Conservation (phyloP, 768 basidiomycete genomes). For the Xerocomellus dryophilus region DNA sequence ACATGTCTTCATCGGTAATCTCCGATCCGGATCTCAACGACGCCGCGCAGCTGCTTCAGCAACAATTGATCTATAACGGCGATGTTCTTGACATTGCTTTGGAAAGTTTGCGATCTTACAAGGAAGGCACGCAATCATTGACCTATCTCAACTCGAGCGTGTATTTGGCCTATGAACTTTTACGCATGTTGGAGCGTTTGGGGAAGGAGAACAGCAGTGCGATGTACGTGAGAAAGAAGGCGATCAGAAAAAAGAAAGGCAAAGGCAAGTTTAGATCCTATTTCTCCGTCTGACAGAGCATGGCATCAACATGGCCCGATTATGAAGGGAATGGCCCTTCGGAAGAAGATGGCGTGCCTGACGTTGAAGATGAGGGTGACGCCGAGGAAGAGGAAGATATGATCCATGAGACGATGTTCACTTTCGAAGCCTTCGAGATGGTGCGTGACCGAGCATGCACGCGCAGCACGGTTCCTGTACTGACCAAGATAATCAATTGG, state of each 20-base stretch:
- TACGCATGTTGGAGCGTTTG: slow-evolving; percentile 88
- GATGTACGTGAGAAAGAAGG: slow-evolving; percentile 70
- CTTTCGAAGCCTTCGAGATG: slow-evolving; percentile 87
- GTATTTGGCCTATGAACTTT: slow-evolving; percentile 77
- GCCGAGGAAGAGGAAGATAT: slow-evolving; percentile 59
- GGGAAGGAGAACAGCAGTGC: slow-evolving; percentile 62
- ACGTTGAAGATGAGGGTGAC: slow-evolving; percentile 63
- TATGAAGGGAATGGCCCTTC: slow-evolving; percentile 35
- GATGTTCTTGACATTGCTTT: slow-evolving; percentile 88
- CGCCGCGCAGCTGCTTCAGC: slow-evolving; percentile 76
- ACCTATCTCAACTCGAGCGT: slow-evolving; percentile 87
- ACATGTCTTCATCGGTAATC: slow-evolving; percentile 57
- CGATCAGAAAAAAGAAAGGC: slow-evolving; percentile 51
- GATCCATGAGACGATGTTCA: slow-evolving; percentile 82
- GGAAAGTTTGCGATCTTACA: slow-evolving; percentile 74
- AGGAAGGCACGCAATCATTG: slow-evolving; percentile 71
- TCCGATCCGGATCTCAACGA: slow-evolving; percentile 52
- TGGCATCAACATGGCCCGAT: slow-evolving; percentile 8
- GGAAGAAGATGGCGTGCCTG: slow-evolving; percentile 64
- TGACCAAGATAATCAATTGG: slow-evolving; percentile 19
- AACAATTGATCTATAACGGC: slow-evolving; percentile 93
- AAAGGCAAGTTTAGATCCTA: slow-evolving; percentile 40
- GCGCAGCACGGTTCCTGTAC: slow-evolving; percentile 14
- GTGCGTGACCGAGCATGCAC: slow-evolving; percentile 43
- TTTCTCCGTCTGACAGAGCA: slow-evolving; percentile 15